phyloP scores from a whole-genome alignment of 2,329 filamentous ascomycete species.

The Phialophora tarda region DNA sequence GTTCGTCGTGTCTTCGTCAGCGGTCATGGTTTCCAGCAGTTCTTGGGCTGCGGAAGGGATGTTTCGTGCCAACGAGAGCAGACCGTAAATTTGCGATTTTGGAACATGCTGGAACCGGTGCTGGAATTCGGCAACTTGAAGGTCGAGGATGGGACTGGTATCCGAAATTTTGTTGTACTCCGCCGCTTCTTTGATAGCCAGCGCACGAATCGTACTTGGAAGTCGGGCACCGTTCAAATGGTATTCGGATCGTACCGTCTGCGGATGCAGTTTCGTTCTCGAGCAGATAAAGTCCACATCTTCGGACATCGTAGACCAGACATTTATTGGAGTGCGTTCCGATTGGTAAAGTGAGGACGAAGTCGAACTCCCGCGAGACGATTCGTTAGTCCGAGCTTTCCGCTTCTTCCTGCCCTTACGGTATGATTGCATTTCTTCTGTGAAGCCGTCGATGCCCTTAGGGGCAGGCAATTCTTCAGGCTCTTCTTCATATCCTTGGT shows the following conservation, averaged over 20 bases:
- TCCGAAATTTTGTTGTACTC: conserved; percentile 45
- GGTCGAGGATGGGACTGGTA: conserved; percentile 52
- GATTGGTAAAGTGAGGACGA: conserved; percentile 36
- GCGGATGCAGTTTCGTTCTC: conserved; percentile 53
- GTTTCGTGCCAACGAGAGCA: conserved; percentile 63
- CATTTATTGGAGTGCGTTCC: conserved; percentile 50
- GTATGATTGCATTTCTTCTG: conserved; percentile 56
- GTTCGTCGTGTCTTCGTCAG: conserved; percentile 41
- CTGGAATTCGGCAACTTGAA: conserved; percentile 60
- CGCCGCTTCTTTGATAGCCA: conserved; percentile 58
- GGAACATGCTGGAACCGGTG: conserved; percentile 61
- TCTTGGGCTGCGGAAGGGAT: conserved; percentile 65
- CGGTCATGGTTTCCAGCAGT: conserved; percentile 61
- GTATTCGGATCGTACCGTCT: conserved; percentile 62
- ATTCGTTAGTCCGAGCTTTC: conserved; percentile 35
- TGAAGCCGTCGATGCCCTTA: conserved; percentile 85
- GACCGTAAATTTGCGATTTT: conserved; percentile 54
- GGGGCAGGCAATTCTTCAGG: conserved; percentile 52
- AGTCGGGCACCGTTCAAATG: conserved; percentile 63
- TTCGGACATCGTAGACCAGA: conserved; percentile 62
- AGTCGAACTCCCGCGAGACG: conserved; percentile 39
- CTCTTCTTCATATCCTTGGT: conserved; percentile 65
- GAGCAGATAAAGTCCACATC: conserved; percentile 67
- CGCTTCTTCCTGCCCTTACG: conserved; percentile 42
- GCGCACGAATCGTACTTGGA: conserved; percentile 59